Base-by-base conservation (phyloP, 257 asterid species). In the Nicotiana tomentosiformis region DNA sequence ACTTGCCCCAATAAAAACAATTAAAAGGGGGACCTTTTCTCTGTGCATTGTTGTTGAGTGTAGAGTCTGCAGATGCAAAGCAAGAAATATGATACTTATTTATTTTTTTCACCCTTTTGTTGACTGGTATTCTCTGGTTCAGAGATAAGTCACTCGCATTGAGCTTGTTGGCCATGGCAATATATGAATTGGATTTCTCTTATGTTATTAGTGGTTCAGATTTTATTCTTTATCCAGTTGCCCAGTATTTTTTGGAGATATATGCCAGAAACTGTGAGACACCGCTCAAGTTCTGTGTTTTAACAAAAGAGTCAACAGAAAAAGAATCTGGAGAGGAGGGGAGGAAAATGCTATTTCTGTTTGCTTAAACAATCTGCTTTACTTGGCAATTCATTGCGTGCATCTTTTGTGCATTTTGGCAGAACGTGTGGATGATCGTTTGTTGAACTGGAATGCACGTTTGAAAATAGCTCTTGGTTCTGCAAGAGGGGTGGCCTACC, bases 401-500 rank as follows among this genome's bases (percentile, higher is more conserved):
- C 58, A 64, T 39, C 18, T 68, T 53, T 10, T 15, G 18, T 83
- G 74, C 82, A 23, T 82, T 85, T 56, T 16, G 55, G 66, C 90
- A 93, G 97, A 90, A 10, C 81, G 82, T 77, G 66, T 84, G 82
- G 84, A 88, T 4, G 92, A 89, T 33, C 85, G 84, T 60, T 17
- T 81, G 64, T 90, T 96, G 85, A 93, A 92, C 87, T 96, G 99
- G 99, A 90, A 83, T 77, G 90, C 92, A 43, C 98, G 99, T 72
- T 66, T 96, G 72, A 91, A 87, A 86, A 89, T 96, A 87, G 94
- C 99, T 78, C 88, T 93, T 70, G 99, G 99, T 46, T 93, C 99
- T 26, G 98, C 99, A n/a, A 85, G 96, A 84, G 99, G 99, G 67
- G 56, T 96, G 60, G 97, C 99, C 32, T 96, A 96, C 89, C 87